Percentiles rank a stretch among this genome's conserved stretches.
Conservation (phyloP, 345 rosid species). For the Erucastrum elatum region DNA sequence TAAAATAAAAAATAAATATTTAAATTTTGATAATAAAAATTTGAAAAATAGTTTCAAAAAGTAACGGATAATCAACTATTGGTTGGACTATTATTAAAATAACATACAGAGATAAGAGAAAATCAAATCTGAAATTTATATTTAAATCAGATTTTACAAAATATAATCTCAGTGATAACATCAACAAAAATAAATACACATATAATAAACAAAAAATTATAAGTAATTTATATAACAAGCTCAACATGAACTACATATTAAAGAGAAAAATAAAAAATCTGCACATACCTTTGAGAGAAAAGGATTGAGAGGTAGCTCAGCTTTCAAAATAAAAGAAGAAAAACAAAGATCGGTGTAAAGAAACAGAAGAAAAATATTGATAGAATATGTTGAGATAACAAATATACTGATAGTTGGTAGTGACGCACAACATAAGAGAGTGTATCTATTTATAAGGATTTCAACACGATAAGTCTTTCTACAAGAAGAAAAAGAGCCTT, state of each 20-base stretch:
- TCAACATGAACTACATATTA: neutral
- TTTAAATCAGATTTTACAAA: neutral
- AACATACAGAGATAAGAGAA: neutral
- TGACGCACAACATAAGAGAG: neutral
- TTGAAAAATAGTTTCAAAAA: neutral
- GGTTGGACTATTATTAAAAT: neutral
- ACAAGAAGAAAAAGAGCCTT: neutral
- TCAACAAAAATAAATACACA: neutral
- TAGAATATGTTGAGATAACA: too few species aligned
- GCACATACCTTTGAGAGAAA: neutral
- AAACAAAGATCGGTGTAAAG: neutral
- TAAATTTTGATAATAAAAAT: too few species aligned
- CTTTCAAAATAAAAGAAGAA: neutral
- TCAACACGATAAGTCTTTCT: neutral
- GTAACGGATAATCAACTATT: neutral
- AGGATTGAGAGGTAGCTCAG: neutral
- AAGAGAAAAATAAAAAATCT: neutral
- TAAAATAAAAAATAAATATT: too few species aligned
- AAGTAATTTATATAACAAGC: neutral
- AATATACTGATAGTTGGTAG: neutral
- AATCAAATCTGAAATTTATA: neutral
- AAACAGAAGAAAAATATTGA: neutral
- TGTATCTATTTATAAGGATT: neutral
- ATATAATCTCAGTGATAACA: too few species aligned
- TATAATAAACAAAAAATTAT: too few species aligned